Percentiles rank a stretch among this genome's conserved stretches.
Conservation (phyloP, 192 early-diverging fungal species). For the Martensiomyces pterosporus region DNA sequence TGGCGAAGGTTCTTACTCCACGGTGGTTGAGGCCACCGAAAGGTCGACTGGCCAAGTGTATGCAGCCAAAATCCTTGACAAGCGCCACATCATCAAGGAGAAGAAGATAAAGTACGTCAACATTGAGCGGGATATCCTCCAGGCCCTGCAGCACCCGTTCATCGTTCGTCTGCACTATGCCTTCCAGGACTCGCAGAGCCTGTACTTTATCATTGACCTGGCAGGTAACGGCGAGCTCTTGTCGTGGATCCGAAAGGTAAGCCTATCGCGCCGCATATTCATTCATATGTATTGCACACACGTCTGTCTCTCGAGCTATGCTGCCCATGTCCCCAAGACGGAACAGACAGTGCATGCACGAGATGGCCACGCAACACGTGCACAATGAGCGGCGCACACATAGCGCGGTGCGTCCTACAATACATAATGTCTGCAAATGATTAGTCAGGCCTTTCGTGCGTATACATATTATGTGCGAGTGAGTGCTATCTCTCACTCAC, state of each 20-base stretch:
- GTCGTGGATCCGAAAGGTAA: constrained; percentile 71
- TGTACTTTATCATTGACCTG: constrained; percentile 92
- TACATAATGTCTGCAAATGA: no score
- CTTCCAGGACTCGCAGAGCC: constrained; percentile 84
- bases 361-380: no score
- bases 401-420: no score
- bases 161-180: constrained; percentile 93
- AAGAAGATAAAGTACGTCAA: constrained; percentile 96
- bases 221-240: constrained; percentile 90
- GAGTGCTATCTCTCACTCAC: no score
- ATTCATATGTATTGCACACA: neutral
- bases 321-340: no score
- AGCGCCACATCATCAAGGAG: constrained; percentile 86
- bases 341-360: no score
- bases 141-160: constrained; percentile 80
- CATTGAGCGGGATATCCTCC: constrained; percentile 89
- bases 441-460: no score
- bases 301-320: neutral
- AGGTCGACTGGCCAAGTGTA: constrained; percentile 61
- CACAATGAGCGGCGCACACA: no score
- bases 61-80: constrained; percentile 89
- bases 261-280: neutral
- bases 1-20: constrained; percentile 96
- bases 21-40: constrained; percentile 81
- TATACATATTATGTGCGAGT: no score